Conservation (phyloP, 2,329 filamentous ascomycete genomes). For the Nannizzia gypsea region DNA sequence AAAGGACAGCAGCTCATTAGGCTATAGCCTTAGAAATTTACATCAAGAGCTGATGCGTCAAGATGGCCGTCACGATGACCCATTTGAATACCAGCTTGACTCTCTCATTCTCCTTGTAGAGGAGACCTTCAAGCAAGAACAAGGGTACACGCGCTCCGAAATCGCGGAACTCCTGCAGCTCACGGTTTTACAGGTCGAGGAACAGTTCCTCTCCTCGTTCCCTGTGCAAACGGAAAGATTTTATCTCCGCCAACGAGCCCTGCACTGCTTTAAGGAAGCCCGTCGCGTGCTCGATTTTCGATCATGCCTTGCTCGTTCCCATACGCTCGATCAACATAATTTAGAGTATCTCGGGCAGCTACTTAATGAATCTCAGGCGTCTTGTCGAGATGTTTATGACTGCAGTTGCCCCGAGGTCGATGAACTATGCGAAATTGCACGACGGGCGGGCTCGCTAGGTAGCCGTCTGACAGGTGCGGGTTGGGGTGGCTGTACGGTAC, state of each 20-base stretch:
- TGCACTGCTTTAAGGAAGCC: constrained; percentile 87
- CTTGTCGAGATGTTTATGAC: constrained; percentile 76
- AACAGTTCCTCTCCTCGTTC: constrained; percentile 73
- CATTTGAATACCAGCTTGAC: constrained; percentile 56
- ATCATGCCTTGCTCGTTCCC: constrained; percentile 50
- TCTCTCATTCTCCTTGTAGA: constrained; percentile 59
- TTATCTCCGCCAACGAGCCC: constrained; percentile 72
- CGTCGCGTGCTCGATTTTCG: constrained; percentile 76
- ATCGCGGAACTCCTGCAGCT: constrained; percentile 62
- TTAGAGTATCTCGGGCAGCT: constrained; percentile 63
- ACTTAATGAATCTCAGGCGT: constrained; percentile 81
- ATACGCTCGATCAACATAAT: constrained; percentile 51
- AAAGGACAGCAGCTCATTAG: constrained; percentile 68
- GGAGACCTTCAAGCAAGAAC: constrained; percentile 59
- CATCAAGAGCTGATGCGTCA: constrained; percentile 65
- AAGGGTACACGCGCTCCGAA: constrained; percentile 81
- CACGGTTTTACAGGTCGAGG: constrained; percentile 58
- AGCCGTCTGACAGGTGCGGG: constrained; percentile 83
- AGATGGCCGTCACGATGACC: constrained; percentile 36
- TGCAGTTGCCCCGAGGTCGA: constrained; percentile 92
- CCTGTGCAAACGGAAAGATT: constrained; percentile 80
- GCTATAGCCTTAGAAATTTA: constrained; percentile 72
- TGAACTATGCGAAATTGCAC: constrained; percentile 68
- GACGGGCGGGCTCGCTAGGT: constrained; percentile 67
- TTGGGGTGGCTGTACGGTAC: constrained; percentile 93